Evolutionary conservation across 176 grass and related monocot species (phyloP).

Genomic region (Olyra latifolia): DNA sequence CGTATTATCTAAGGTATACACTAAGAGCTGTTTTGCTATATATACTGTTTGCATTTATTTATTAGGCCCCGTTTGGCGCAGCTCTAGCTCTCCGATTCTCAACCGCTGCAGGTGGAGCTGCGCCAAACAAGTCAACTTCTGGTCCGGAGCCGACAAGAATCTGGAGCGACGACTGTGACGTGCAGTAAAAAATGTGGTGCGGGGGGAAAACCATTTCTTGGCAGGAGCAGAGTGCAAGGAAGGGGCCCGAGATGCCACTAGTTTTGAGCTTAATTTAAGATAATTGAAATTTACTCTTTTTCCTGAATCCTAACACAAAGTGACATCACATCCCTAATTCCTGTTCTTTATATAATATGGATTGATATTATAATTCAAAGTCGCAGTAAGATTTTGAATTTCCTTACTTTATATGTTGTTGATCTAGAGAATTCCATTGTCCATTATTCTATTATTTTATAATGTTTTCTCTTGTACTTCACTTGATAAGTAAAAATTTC

Average conservation of each 20-base stretch:
- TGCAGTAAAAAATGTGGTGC: too few species aligned
- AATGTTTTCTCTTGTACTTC: background rate
- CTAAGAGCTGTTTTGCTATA: conserved; percentile 7
- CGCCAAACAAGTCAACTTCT: too few species aligned
- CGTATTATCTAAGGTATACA: conserved; percentile 91
- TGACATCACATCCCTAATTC: background rate
- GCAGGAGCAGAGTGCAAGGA: too few species aligned
- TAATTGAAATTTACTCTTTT: background rate
- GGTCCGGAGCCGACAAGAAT: too few species aligned
- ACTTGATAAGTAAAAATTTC: background rate
- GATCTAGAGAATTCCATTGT: background rate
- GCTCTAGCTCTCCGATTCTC: too few species aligned
- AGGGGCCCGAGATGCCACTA: too few species aligned
- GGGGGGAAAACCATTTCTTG: too few species aligned
- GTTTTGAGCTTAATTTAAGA: background rate
- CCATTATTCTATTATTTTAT: background rate
- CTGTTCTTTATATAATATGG: background rate
- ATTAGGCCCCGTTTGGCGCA: too few species aligned
- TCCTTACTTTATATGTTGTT: background rate
- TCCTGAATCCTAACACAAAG: background rate
- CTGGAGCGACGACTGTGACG: too few species aligned
- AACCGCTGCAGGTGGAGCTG: too few species aligned
- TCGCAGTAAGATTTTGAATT: background rate
- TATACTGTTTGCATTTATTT: background rate
- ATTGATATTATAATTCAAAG: background rate